Evolutionary conservation across 495 filamentous ascomycete species (phyloP), one percentile per base, ranked within the genome.

Genomic region (Penicillium dipodomyicola): DNA sequence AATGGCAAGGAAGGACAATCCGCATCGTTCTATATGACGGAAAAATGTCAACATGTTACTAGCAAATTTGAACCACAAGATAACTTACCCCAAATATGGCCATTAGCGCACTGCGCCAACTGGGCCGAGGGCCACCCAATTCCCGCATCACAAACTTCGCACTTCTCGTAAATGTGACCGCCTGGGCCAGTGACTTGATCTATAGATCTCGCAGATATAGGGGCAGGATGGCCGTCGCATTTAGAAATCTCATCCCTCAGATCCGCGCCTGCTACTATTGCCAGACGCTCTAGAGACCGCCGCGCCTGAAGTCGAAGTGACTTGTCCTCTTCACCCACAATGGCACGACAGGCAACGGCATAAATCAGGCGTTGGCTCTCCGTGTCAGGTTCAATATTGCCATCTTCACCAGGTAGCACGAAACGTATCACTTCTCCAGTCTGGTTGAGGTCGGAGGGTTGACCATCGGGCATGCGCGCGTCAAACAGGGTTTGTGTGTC

Each of bases 1-100:
- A 6, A 86, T 82, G 6, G 80, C 70, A 42, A 83, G 52, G 40
- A 81, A 79, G 2, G 77, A 82, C 40, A 86, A 54, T 25, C 68
- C 74, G 64, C 83, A 86, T 33, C 83, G 75, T n/a, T 68, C 81
- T 82, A 62, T 52, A 37, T 27, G 15, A 11, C 37, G 17, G n/a
- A 44, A 30, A 35, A 5, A 33, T 3, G 52, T 50, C 27, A 48
- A 19, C 54, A 50, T 58, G 49, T 33, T 9, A 42, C 1, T 22
- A 43, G 8, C 6, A 19, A 8, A 5, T 49, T 11, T 12, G 20
- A 20, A 22, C 11, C 15, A 46, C 4, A 20, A 25, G 27, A 22
- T 37, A 25, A 63, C 69, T 49, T 67, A 81, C 78, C 66, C 47
- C 77, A 83, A n/a, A 75, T 52, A 68, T 84, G 81, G 5, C 78